These are phyloP conservation scores for Lactarius tabidus DNA, from an alignment of 768 basidiomycete genomes.

Conservation along the genomic window DNA sequence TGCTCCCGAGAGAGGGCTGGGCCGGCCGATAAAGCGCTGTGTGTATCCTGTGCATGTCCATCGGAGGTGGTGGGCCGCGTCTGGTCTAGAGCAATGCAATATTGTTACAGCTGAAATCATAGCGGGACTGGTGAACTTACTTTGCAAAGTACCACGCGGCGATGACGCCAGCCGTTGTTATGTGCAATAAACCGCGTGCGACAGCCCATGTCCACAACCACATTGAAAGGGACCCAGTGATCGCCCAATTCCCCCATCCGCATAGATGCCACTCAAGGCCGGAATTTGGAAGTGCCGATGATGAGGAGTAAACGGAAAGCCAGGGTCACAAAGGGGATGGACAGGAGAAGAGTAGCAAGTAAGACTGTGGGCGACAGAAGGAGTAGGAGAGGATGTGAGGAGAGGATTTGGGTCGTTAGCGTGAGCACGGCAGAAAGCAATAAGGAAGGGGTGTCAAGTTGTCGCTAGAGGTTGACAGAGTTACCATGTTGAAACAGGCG, in stretches of 20 bases:
- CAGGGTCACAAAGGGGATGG: slow-evolving; percentile 76
- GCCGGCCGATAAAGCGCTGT: slow-evolving; percentile 75
- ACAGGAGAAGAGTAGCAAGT: slow-evolving; percentile 58
- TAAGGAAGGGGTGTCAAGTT: too few relatives aligned
- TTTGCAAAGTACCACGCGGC: slow-evolving; percentile 89
- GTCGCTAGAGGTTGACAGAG: too few relatives aligned
- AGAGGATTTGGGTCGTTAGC: slow-evolving; percentile 65
- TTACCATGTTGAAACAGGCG: too few relatives aligned
- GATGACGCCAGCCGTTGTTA: slow-evolving; percentile 75
- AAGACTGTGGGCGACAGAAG: slow-evolving; percentile 72
- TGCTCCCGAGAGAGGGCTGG: slow-evolving; percentile 76
- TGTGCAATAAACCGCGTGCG: slow-evolving; percentile 71
- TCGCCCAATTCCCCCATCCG: slow-evolving; percentile 76
- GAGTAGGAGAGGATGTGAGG: slow-evolving; percentile 70
- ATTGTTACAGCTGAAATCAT: slow-evolving; percentile 11
- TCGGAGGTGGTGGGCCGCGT: slow-evolving; percentile 40
- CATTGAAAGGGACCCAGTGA: slow-evolving; percentile 44
- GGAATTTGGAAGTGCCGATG: slow-evolving; percentile 33
- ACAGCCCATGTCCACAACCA: slow-evolving; percentile 84
- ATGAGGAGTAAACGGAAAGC: slow-evolving; percentile 69
- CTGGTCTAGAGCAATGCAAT: slow-evolving; percentile 25
- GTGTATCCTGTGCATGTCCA: slow-evolving; percentile 69
- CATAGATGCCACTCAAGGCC: slow-evolving; percentile 48
- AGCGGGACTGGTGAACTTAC: slow-evolving; percentile 35
- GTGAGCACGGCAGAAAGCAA: slow-evolving; percentile 51